Conservation (phyloP, 2,329 filamentous ascomycete species). For the Paracoccidioides brasiliensis region DNA sequence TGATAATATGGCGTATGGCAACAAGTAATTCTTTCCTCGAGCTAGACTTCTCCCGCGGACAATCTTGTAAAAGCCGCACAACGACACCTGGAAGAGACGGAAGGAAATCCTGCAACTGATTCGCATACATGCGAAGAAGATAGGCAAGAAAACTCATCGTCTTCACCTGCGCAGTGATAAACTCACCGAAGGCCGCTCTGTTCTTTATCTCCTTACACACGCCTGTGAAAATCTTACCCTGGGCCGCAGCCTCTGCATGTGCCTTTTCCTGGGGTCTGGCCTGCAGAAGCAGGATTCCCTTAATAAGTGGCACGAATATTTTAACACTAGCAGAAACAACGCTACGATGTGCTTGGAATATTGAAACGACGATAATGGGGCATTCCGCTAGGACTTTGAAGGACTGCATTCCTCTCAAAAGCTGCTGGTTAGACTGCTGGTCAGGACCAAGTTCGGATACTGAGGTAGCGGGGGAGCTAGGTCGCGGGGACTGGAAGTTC, state of each 20-base stretch:
- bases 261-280: slow-evolving; percentile 88
- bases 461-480: slow-evolving; percentile 76
- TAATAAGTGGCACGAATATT: slow-evolving; percentile 86
- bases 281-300: slow-evolving; percentile 74
- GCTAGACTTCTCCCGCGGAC: slow-evolving; percentile 83
- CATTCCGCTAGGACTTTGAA: slow-evolving; percentile 98
- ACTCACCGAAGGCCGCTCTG: slow-evolving; percentile 85
- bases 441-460: slow-evolving; percentile 71
- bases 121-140: slow-evolving; percentile 72
- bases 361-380: slow-evolving; percentile 95
- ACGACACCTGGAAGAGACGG: slow-evolving; percentile 76
- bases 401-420: slow-evolving; percentile 91
- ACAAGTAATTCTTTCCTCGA: slow-evolving; percentile 91
- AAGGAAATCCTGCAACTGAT: slow-evolving; percentile 77
- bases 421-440: slow-evolving; percentile 64
- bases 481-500: slow-evolving; percentile 75
- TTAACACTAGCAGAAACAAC: slow-evolving; percentile 76
- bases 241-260: slow-evolving; percentile 68
- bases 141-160: slow-evolving; percentile 99
- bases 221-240: slow-evolving; percentile 75
- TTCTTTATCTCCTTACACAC: slow-evolving; percentile 92
- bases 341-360: slow-evolving; percentile 82
- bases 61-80: slow-evolving; percentile 82
- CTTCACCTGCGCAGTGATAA: slow-evolving; percentile 96
- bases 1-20: slow-evolving; percentile 95